Conservation (phyloP, 2,329 filamentous ascomycete genomes). For the Fusarium subglutinans region DNA sequence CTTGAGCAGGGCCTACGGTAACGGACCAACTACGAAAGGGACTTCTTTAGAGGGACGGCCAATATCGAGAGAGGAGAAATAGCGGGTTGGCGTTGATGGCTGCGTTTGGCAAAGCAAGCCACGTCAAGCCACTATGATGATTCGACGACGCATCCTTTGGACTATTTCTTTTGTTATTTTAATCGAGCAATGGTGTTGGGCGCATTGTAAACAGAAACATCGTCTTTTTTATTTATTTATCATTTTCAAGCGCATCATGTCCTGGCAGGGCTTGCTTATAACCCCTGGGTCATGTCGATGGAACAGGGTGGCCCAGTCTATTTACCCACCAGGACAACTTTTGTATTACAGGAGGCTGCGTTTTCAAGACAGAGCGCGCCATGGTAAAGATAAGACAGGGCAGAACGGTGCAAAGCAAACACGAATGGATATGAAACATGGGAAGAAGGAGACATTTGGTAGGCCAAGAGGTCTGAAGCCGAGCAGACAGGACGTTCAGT, state of each 20-base stretch:
- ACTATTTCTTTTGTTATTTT: conserved; percentile 40
- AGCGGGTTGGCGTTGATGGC: conserved; percentile 19
- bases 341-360: conserved; percentile 26
- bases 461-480: neutral
- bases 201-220: conserved; percentile 42
- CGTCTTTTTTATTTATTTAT: neutral
- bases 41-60: conserved; percentile 6
- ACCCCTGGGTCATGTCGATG: conserved; percentile 8
- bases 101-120: conserved; percentile 23
- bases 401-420: neutral
- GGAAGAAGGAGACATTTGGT: neutral
- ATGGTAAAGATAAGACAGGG: conserved; percentile 4
- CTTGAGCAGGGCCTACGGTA: neutral
- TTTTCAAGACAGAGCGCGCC: conserved; percentile 19
- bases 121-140: conserved; percentile 35
- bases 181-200: conserved; percentile 49
- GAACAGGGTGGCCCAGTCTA: conserved; percentile 24
- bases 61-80: conserved; percentile 20
- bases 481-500: neutral
- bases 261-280: conserved; percentile 20
- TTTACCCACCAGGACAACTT: conserved; percentile 3
- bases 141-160: conserved; percentile 39
- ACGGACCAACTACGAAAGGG: neutral
- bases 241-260: conserved; percentile 28
- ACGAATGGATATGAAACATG: conserved; percentile 24